phyloP scores from a whole-genome alignment of 2,329 filamentous ascomycete species.

The Cryphonectria naterciae region DNA sequence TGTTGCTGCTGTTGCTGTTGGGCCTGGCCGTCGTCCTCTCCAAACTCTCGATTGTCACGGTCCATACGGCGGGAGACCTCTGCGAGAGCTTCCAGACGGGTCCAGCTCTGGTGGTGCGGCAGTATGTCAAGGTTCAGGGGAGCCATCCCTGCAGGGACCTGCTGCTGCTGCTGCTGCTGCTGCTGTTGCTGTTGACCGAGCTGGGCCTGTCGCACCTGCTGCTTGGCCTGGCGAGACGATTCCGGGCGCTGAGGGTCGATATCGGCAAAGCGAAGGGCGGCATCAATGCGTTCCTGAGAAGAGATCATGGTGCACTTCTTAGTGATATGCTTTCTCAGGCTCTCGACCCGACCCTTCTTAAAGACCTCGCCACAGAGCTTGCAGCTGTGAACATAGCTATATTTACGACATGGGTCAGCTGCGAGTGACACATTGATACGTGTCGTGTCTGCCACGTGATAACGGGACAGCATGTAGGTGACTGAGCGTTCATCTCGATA shows the following conservation, averaged over 20 bases:
- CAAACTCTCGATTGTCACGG: constrained; percentile 64
- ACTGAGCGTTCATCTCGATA: not conserved
- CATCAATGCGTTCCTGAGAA: constrained; percentile 74
- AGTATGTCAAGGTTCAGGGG: constrained; percentile 45
- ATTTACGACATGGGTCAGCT: constrained; percentile 75
- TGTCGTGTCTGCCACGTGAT: not conserved
- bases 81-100: constrained; percentile 82
- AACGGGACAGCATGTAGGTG: not conserved
- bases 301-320: constrained; percentile 85
- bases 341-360: constrained; percentile 86
- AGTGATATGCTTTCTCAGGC: constrained; percentile 77
- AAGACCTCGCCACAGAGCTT: constrained; percentile 87
- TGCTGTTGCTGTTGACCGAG: constrained; percentile 31
- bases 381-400: constrained; percentile 90
- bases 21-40: constrained; percentile 52
- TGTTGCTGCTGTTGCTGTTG: constrained; percentile 44
- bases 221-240: constrained; percentile 19
- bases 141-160: constrained; percentile 39
- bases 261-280: constrained; percentile 73
- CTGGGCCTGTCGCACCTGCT: constrained; percentile 30
- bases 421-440: constrained; percentile 46
- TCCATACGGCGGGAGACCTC: constrained; percentile 80
- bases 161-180: constrained; percentile 41
- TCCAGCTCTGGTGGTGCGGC: constrained; percentile 65
- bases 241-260: constrained; percentile 52